Evolutionary conservation across 148 eudicot species (phyloP), one percentile per base, ranked within the genome.

Genomic region (Nyssa sinensis): DNA sequence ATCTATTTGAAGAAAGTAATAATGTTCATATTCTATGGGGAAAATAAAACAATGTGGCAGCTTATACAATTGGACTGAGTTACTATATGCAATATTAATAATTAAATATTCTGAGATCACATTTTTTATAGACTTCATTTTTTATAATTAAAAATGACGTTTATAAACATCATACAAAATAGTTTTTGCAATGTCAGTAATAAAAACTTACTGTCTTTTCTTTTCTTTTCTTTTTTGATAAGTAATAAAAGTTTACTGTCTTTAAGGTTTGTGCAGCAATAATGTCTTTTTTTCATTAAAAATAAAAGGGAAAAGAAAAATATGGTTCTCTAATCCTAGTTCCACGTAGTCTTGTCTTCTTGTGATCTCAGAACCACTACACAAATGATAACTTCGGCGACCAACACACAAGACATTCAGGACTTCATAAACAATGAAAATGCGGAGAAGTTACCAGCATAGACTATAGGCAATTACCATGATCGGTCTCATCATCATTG

Each of bases 401-500:
- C 35, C 31, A 61, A 69, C 49, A 32, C 47, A 34, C 11, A 64
- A 71, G 25, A 47, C 62, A 39, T 61, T 27, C 51, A 21, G 55
- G 25, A 21, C 30, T 17, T 55, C 0, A n/a, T 55, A 57, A 65
- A 30, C 14, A 32, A 37, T 27, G 17, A 31, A 29, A 59, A 37
- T 59, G 41, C 12, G 34, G 21, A 55, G 23, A 3, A 9, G 9
- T 9, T 37, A 3, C 9, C 59, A 4, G 5, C 59, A 55, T 17
- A 19, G 6, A n/a, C 17, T 55, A 55, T 55, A 55, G 37, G 49
- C 19, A 59, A 63, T 73, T 79, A 93, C 98, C 86, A 81, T 89
- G 86, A 79, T 93, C 98, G 70, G 92, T 91, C 77, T 93, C 96
- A 72, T 93, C 94, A 44, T 93, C 98, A 68, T 80, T 75, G 77